These are phyloP conservation scores for Lanmaoa pseudosensibilis DNA, from an alignment of 768 basidiomycete species.

Conservation along the genomic window DNA sequence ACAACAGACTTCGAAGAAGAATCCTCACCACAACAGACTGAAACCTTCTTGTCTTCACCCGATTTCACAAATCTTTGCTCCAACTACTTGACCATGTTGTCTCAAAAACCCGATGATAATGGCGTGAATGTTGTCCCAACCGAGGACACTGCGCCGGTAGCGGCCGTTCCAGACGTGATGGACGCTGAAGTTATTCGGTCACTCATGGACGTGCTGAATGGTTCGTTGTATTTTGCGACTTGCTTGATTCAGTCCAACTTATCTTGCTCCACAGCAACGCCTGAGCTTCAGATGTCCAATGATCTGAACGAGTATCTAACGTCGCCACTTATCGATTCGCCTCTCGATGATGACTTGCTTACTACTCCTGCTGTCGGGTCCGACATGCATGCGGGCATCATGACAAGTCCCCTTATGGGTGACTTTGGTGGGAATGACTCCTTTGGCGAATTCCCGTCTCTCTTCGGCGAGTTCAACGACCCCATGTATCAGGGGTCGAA, in stretches of 20 bases:
- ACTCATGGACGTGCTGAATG: conserved; percentile 40
- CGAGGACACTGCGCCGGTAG: conserved; percentile 27
- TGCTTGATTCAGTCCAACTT: background rate
- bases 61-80: conserved; percentile 51
- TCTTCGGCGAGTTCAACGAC: conserved; percentile 29
- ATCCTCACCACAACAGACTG: conserved; percentile 26
- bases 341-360: conserved; percentile 46
- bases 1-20: conserved; percentile 36
- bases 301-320: conserved; percentile 46
- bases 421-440: conserved; percentile 34
- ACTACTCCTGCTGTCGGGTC: conserved; percentile 43
- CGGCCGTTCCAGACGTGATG: conserved; percentile 21
- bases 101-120: conserved; percentile 45
- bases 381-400: conserved; percentile 37
- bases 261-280: conserved; percentile 24
- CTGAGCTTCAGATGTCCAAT: conserved; percentile 37
- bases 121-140: conserved; percentile 34
- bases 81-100: conserved; percentile 71
- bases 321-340: conserved; percentile 48
- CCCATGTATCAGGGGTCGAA: conserved; percentile 19
- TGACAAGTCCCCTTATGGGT: conserved; percentile 44
- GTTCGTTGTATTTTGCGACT: conserved; percentile 19
- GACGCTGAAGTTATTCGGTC: conserved; percentile 37
- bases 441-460: conserved; percentile 33
- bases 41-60: conserved; percentile 28